Evolutionary conservation across 495 filamentous ascomycete species (phyloP).

Genomic region (Cercophora scortea): DNA sequence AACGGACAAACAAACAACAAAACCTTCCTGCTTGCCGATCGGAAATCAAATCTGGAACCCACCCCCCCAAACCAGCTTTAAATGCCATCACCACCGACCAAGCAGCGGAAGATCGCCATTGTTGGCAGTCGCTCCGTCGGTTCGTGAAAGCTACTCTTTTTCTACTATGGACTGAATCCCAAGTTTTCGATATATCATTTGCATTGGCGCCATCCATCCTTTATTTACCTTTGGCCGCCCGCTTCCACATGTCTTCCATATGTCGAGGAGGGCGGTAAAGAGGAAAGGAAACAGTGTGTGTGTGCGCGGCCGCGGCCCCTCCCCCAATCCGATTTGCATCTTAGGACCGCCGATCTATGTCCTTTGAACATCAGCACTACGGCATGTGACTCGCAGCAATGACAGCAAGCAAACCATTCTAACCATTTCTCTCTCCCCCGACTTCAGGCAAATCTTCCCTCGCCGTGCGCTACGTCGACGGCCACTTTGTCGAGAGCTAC

Average conservation of each 20-base stretch:
- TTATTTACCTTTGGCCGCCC: no score
- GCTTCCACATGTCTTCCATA: no score
- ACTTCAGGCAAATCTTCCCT: constrained; percentile 87
- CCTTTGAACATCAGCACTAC: background rate
- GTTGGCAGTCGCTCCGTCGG: constrained; percentile 96
- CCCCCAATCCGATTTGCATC: no score
- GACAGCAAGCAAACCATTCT: background rate
- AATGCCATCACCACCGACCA: constrained; percentile 71
- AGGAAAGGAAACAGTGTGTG: no score
- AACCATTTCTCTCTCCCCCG: no score
- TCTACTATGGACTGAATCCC: background rate
- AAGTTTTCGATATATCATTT: no score
- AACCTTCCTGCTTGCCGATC: background rate
- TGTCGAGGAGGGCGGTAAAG: no score
- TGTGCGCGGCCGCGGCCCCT: no score
- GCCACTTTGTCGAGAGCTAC: constrained; percentile 97
- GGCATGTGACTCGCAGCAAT: background rate
- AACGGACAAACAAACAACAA: background rate
- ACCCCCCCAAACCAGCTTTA: constrained; percentile 10
- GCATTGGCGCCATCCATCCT: no score
- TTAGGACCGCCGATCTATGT: no score
- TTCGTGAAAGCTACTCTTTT: constrained; percentile 34
- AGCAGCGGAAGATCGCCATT: constrained; percentile 97
- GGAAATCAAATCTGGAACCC: background rate
- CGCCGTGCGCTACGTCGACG: constrained; percentile 94